phyloP scores from a whole-genome alignment of 306 rosid genomes.

The Betula pendula region DNA sequence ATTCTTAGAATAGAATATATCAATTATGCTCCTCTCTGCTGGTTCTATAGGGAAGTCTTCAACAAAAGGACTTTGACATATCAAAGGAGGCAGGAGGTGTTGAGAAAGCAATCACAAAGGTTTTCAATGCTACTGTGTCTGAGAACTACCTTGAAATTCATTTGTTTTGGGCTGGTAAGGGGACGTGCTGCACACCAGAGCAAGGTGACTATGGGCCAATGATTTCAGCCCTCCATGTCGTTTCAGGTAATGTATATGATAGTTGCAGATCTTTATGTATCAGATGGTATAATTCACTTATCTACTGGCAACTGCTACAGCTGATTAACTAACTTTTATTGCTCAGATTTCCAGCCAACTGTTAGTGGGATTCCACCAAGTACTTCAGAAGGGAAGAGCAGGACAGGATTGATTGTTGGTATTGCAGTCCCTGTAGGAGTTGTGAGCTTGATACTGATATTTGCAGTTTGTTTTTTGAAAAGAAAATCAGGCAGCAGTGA shows the following conservation, averaged over 20 bases:
- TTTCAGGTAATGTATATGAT: conserved; percentile 49
- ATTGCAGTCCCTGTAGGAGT: conserved; percentile 56
- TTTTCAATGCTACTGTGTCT: conserved; percentile 45
- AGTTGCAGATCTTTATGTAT: background rate
- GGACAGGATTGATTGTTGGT: conserved; percentile 56
- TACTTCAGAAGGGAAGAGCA: conserved; percentile 30
- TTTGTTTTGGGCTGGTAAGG: conserved; percentile 91
- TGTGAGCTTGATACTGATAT: conserved; percentile 35
- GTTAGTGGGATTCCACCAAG: conserved; percentile 55
- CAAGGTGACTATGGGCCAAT: conserved; percentile 71
- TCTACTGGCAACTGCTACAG: background rate
- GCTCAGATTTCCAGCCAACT: conserved; percentile 56
- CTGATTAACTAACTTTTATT: conserved; percentile 20
- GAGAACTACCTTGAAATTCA: conserved; percentile 72
- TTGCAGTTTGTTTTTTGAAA: conserved; percentile 35
- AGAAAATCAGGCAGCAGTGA: conserved; percentile 39
- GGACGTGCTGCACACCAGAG: conserved; percentile 65
- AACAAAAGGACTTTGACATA: conserved; percentile 63
- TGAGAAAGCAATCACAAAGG: conserved; percentile 14
- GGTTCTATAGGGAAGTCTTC: conserved; percentile 52
- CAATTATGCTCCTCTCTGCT: background rate
- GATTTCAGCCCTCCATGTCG: conserved; percentile 68
- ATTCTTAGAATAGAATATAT: background rate
- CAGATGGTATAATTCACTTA: background rate
- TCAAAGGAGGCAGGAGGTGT: conserved; percentile 57